phyloP scores from a whole-genome alignment of 441 rosid genomes.

The Hypseocharis bilobata region DNA sequence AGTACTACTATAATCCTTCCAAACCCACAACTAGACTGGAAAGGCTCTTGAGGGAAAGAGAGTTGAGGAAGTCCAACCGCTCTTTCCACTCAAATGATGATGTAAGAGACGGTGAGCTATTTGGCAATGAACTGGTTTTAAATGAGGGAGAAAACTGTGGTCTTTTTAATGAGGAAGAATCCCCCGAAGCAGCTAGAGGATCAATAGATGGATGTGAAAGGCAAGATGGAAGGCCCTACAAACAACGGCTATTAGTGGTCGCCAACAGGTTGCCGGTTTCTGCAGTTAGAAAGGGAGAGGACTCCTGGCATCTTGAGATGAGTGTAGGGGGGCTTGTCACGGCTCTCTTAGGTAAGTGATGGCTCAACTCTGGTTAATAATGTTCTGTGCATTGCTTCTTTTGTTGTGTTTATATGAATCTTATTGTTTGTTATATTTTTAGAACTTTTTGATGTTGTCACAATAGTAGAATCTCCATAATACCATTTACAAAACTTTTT shows the following conservation, averaged over 20 bases:
- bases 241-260: conserved; percentile 81
- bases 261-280: conserved; percentile 96
- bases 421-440: background rate
- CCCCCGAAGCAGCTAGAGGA: conserved; percentile 48
- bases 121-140: conserved; percentile 20
- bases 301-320: conserved; percentile 86
- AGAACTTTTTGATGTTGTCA: background rate
- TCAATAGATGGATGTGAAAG: conserved; percentile 45
- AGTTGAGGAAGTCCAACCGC: conserved; percentile 38
- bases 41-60: conserved; percentile 50
- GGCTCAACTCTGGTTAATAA: too few relatives aligned
- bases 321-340: conserved; percentile 94
- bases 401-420: conserved; percentile 20
- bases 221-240: conserved; percentile 56
- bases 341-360: conserved; percentile 40
- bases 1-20: conserved; percentile 26
- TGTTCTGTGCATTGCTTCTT: background rate
- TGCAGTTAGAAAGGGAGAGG: conserved; percentile 89
- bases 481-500: background rate
- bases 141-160: conserved; percentile 27
- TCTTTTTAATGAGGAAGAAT: conserved; percentile 41
- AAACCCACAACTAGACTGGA: conserved; percentile 46
- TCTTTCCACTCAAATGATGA: conserved; percentile 21
- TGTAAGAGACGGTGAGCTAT: conserved; percentile 23
- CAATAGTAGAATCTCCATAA: background rate